phyloP scores from a whole-genome alignment of 192 early-diverging fungal species.

The Umbelopsis vinacea region DNA sequence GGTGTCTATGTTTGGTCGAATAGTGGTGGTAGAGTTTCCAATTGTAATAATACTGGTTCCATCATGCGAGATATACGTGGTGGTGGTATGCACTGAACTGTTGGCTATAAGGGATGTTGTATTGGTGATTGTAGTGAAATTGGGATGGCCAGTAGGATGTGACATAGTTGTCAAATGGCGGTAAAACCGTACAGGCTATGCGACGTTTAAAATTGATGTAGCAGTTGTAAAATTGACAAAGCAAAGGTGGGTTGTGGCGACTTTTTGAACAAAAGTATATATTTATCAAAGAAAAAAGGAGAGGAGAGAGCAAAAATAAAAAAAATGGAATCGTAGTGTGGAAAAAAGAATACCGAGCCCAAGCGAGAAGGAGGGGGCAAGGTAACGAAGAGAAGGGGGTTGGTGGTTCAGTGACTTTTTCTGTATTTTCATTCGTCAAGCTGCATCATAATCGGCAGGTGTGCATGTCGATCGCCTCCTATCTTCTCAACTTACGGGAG shows the following conservation, averaged over 20 bases:
- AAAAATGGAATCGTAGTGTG: not conserved
- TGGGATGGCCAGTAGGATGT: not conserved
- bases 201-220: not conserved
- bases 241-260: not conserved
- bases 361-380: not conserved
- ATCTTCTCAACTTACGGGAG: not conserved
- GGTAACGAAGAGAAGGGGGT: not conserved
- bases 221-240: not conserved
- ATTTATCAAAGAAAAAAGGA: not conserved
- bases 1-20: constrained; percentile 15
- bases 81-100: not conserved
- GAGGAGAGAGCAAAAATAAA: not conserved
- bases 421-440: constrained; percentile 5
- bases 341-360: not conserved
- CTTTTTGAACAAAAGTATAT: not conserved
- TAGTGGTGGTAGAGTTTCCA: not conserved
- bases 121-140: not conserved
- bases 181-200: not conserved
- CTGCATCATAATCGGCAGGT: constrained; percentile 18
- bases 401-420: not conserved
- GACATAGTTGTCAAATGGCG: constrained; percentile 3
- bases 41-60: not conserved
- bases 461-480: constrained; percentile 22
- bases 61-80: constrained; percentile 10
- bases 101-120: not conserved